Base-by-base conservation (phyloP, 257 asterid species). In the Lavandula angustifolia region DNA sequence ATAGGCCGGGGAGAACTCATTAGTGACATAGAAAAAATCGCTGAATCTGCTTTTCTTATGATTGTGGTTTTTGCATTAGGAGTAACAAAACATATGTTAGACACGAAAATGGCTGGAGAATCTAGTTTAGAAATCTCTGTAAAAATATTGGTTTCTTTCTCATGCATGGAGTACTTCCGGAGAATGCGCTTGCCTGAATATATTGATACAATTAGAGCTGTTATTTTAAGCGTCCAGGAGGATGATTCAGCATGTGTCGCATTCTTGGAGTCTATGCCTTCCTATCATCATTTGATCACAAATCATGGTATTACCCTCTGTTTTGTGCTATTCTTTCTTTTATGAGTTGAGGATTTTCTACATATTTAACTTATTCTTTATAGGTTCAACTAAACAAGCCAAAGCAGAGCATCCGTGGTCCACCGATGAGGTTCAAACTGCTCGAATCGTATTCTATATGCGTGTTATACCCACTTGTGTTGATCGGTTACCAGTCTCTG, bases 161-260 rank as follows among this genome's bases (percentile, higher is more conserved):
- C 97, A 63, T 92, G 95, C 68, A 81, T 92, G 95, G 99, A 85
- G 67, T 92, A 85, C 82, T 92, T 92, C 68, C 94, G 96, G 11
- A 80, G 97, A 80, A 84, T 86, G 80, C 96, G 90, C 47, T 77
- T 92, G 87, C 84, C 95, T 3, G 99, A 89, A 76, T 92, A 92
- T 68, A 80, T 87, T 95, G 97, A 92, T 78, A 83, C 96, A 17
- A 87, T 92, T 48, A 81, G 97, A 82, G 87, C 88, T 48, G 91
- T 91, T 54, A 84, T 89, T 52, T 79, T 73, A 34, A 84, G 88
- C 35, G 82, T 92, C 73, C 97, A 92, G 81, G 99, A 87, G 85
- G 79, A 80, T 71, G 88, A 84, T 76, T 76, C 85, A 50, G 91
- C 96, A 55, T 85, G 94, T 71, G 74, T 79, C 66, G 75, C 85